Conservation (phyloP, 306 rosid genomes). For the Trifolium pratense region DNA sequence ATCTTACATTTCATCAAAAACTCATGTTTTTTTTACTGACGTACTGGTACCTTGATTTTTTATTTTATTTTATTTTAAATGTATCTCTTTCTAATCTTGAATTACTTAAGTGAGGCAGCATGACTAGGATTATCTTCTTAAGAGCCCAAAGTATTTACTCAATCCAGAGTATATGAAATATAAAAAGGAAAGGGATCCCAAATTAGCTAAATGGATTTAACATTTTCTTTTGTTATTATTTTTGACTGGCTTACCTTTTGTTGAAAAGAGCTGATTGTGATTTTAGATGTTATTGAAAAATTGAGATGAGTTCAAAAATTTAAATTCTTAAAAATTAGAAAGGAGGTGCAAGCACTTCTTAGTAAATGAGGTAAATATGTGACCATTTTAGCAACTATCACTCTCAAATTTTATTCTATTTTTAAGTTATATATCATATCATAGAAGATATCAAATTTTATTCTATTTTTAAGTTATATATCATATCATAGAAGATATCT, state of each 20-base stretch:
- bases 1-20: no score
- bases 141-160: background rate
- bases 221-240: background rate
- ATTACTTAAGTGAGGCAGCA: no score
- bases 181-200: background rate
- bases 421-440: background rate
- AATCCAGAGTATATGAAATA: background rate
- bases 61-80: no score
- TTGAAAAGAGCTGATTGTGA: background rate
- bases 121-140: conserved; percentile 1
- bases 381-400: background rate
- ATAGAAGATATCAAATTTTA: background rate
- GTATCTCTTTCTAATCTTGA: no score
- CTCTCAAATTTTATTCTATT: background rate
- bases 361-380: background rate
- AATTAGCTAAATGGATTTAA: background rate
- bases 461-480: background rate
- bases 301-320: background rate
- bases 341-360: conserved; percentile 22
- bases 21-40: no score
- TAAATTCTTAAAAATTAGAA: conserved; percentile 27
- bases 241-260: background rate
- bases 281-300: conserved; percentile 27
- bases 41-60: no score
- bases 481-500: background rate